Evolutionary conservation across 331 rosid species (phyloP).

Genomic region (Telfairia occidentalis): DNA sequence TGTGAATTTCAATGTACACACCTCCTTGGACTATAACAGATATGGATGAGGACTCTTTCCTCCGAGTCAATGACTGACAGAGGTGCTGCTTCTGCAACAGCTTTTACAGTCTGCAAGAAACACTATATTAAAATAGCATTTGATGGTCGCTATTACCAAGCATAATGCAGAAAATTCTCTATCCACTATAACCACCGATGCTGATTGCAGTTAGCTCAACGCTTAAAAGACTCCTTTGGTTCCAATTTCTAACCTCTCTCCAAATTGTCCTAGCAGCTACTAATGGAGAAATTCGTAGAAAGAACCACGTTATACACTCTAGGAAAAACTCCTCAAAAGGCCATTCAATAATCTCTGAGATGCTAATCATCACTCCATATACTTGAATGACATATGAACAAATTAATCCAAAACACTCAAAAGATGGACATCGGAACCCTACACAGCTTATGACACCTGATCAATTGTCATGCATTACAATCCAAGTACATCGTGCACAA

Average conservation of each 20-base stretch:
- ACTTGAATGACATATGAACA: background rate
- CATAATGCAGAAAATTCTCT: background rate
- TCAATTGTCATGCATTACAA: background rate
- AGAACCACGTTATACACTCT: background rate
- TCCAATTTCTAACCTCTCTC: background rate
- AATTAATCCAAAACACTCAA: background rate
- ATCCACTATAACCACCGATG: background rate
- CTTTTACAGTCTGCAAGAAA: constrained; percentile 53
- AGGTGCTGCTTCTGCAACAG: constrained; percentile 66
- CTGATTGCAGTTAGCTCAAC: background rate
- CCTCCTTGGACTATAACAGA: constrained; percentile 82
- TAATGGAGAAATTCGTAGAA: background rate
- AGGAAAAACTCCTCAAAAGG: background rate
- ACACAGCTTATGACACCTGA: background rate
- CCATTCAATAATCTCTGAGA: background rate
- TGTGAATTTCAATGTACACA: constrained; percentile 7
- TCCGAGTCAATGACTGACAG: constrained; percentile 35
- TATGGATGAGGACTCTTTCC: constrained; percentile 73
- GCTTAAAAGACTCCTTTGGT: background rate
- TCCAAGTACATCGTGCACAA: background rate
- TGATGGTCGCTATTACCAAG: background rate
- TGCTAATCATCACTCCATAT: background rate
- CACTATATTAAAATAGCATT: background rate
- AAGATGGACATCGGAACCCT: background rate
- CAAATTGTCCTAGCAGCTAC: background rate